Conservation (phyloP, 805 yeast species). For the Cyberlindnera samutprakarnensis region DNA sequence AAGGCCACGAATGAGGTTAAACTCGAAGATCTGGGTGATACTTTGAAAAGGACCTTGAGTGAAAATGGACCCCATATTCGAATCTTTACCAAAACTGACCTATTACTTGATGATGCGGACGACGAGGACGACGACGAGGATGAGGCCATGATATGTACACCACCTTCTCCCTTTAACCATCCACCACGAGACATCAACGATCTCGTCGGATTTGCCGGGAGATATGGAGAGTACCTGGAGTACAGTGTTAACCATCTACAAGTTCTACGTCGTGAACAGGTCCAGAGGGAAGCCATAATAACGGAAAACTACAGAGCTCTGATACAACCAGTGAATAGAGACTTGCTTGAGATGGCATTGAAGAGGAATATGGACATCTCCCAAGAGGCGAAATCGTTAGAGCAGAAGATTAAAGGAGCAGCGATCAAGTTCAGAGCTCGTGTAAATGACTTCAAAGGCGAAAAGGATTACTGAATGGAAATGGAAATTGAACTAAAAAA, state of each 20-base stretch:
- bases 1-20: not conserved
- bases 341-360: not conserved
- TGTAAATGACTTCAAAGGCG: not conserved
- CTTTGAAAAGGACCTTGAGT: not conserved
- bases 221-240: not conserved
- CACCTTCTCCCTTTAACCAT: not conserved
- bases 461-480: not conserved
- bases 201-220: not conserved
- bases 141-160: not conserved
- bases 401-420: not conserved
- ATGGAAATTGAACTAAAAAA: too few relatives aligned
- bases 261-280: not conserved
- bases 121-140: conserved; percentile 1
- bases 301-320: not conserved
- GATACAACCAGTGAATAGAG: not conserved
- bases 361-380: not conserved
- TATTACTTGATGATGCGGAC: not conserved
- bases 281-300: not conserved
- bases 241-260: not conserved
- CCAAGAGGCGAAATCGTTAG: not conserved
- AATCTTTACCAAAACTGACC: not conserved
- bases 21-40: not conserved
- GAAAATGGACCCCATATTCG: too few relatives aligned
- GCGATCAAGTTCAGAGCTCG: not conserved
- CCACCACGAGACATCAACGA: not conserved